phyloP scores from a whole-genome alignment of 192 early-diverging fungal species.

The Linnemannia exigua region DNA sequence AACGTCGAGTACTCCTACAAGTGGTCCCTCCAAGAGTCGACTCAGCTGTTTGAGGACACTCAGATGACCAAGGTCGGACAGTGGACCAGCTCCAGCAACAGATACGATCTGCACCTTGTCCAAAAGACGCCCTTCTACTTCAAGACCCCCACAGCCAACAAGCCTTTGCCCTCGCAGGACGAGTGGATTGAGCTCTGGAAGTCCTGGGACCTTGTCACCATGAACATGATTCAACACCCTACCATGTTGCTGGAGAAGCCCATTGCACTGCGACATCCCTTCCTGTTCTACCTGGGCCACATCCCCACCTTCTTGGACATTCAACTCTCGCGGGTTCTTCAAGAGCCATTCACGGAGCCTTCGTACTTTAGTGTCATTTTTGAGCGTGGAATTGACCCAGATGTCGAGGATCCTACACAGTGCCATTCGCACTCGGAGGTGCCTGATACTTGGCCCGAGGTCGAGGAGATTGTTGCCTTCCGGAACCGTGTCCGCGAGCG shows the following conservation, averaged over 20 bases:
- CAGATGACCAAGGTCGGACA: slow-evolving; percentile 61
- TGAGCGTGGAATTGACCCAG: slow-evolving; percentile 96
- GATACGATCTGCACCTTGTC: slow-evolving; percentile 71
- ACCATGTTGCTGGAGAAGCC: slow-evolving; percentile 74
- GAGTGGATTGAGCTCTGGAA: slow-evolving; percentile 90
- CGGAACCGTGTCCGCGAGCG: slow-evolving; percentile 74
- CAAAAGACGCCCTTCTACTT: slow-evolving; percentile 69
- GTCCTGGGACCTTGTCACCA: slow-evolving; percentile 81
- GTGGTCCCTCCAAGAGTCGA: slow-evolving; percentile 72
- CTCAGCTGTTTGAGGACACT: slow-evolving; percentile 61
- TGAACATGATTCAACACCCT: slow-evolving; percentile 68
- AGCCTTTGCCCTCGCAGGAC: slow-evolving; percentile 68
- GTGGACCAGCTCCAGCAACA: slow-evolving; percentile 68
- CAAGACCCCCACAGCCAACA: neutral
- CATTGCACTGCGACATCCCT: slow-evolving; percentile 89
- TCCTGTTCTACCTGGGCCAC: slow-evolving; percentile 93
- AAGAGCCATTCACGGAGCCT: slow-evolving; percentile 71
- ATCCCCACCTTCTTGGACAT: slow-evolving; percentile 81
- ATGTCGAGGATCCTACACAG: slow-evolving; percentile 78
- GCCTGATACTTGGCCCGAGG: slow-evolving; percentile 78
- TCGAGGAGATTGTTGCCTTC: slow-evolving; percentile 76
- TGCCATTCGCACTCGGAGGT: slow-evolving; percentile 86
- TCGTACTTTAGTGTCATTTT: slow-evolving; percentile 80
- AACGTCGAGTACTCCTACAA: slow-evolving; percentile 94
- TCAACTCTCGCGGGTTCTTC: slow-evolving; percentile 62